phyloP scores from a whole-genome alignment of 2,329 filamentous ascomycete species.

The Penicillium sp. region DNA sequence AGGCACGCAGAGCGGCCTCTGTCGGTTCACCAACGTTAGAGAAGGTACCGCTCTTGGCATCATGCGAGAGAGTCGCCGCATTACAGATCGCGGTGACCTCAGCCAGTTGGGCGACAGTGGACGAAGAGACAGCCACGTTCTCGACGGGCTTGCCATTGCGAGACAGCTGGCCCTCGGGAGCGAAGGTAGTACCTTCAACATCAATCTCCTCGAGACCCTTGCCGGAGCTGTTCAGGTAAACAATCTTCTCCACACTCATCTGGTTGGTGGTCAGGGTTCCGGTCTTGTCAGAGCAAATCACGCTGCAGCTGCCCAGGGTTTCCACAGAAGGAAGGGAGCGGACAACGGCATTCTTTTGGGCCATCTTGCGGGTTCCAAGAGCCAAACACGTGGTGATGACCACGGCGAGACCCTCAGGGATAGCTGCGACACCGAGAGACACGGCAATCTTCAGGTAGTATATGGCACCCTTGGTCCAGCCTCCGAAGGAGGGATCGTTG shows the following conservation, averaged over 20 bases:
- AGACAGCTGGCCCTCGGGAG: slow-evolving; percentile 73
- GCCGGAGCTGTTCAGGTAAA: slow-evolving; percentile 74
- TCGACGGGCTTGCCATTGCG: slow-evolving; percentile 65
- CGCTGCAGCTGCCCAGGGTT: slow-evolving; percentile 96
- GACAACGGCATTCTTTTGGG: slow-evolving; percentile 95
- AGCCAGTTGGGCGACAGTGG: slow-evolving; percentile 75
- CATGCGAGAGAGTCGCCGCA: slow-evolving; percentile 78
- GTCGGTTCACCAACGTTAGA: slow-evolving; percentile 90
- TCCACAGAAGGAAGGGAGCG: slow-evolving; percentile 95
- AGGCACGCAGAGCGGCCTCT: slow-evolving; percentile 83
- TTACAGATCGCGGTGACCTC: slow-evolving; percentile 78
- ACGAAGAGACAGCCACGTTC: slow-evolving; percentile 68
- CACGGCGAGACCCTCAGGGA: slow-evolving; percentile 93
- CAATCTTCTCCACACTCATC: slow-evolving; percentile 95
- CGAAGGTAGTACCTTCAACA: slow-evolving; percentile 89
- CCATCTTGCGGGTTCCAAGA: slow-evolving; percentile 96
- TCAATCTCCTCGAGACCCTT: slow-evolving; percentile 78
- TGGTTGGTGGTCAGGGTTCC: slow-evolving; percentile 98
- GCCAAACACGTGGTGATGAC: slow-evolving; percentile 99
- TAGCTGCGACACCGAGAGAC: slow-evolving; percentile 94
- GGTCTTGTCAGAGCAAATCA: slow-evolving; percentile 99
- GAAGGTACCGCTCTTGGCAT: slow-evolving; percentile 70
- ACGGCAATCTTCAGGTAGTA: slow-evolving; percentile 99
- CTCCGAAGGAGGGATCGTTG: slow-evolving; percentile 87
- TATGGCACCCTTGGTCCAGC: slow-evolving; percentile 94